Evolutionary conservation across 2,329 filamentous ascomycete genomes (phyloP), one percentile per base, ranked within the genome.

Genomic region (Ophiosphaerella herpotricha): DNA sequence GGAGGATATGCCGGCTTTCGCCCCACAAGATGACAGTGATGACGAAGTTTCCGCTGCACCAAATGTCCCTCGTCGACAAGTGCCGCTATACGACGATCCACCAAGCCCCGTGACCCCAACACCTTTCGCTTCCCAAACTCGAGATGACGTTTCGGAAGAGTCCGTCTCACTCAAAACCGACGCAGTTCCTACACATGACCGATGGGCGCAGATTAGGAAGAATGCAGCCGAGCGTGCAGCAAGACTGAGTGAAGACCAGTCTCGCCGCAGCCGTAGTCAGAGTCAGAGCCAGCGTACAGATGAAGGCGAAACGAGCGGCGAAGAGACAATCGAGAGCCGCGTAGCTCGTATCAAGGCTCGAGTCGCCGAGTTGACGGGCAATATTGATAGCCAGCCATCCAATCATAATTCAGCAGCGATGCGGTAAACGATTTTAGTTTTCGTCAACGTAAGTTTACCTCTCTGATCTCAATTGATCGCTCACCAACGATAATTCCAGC

Each of bases 291-390:
- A 80, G 7, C 85, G 86, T 50, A 85, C 81, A 14, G 90, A 93
- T 55, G 91, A 94, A 64, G 85, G 83, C n/a, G 91, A 96, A 62
- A 94, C 90, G n/a, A 96, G 89, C 68, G 91, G 90, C 48, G 93
- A 97, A 82, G 93, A 96, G 80, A 94, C 92, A 32, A 97, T 97
- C 66, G 94, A 99, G 75, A 92, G 91, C 41, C 90, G 94, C 60
- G 94, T 97, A 52, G 94, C 94, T 41, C 89, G 94, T 57, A 99
- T 99, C 82, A 97, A 97, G 78, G 94, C 94, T 52, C 88, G 94
- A 55, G 94, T 99, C 50, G 94, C 94, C 44, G 91, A 97, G 73
- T 77, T 99, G 63, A 99, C 94, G 2, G 88, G 88, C 35, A 72
- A 71, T 24, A 48, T 69, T 18, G 70, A 73, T 3, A 67, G 69